These are phyloP conservation scores for Closterium sp. DNA, from an alignment of 139 green algal species.

Conservation along the genomic window DNA sequence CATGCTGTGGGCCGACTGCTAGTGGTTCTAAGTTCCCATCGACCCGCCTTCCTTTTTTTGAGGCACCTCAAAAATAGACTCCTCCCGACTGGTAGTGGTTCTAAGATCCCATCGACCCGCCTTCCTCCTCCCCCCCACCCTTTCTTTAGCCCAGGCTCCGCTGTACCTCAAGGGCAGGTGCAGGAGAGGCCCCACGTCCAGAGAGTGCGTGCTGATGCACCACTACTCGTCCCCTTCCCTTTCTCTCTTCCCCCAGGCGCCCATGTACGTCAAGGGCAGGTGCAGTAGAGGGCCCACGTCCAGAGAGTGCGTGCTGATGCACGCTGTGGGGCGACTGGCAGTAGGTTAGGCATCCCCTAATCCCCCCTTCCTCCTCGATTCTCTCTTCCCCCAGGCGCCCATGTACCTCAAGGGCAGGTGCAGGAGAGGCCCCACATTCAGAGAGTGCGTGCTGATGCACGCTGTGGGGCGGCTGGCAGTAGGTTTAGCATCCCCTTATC, in stretches of 20 bases:
- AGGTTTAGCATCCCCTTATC: slow-evolving; percentile 34
- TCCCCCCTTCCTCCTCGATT: neutral
- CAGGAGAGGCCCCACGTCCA: slow-evolving; percentile 72
- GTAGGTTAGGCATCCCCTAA: slow-evolving; percentile 14
- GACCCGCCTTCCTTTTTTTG: slow-evolving; percentile 10
- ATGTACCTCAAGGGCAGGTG: slow-evolving; percentile 69
- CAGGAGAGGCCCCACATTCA: slow-evolving; percentile 72
- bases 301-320: slow-evolving; percentile 76
- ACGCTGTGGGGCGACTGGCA: slow-evolving; percentile 64
- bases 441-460: slow-evolving; percentile 79
- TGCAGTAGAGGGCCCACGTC: slow-evolving; percentile 74
- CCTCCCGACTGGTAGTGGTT: too few species aligned
- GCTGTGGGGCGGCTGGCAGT: slow-evolving; percentile 63
- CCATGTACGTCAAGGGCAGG: slow-evolving; percentile 68
- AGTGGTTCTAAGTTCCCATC: slow-evolving; percentile 6
- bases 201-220: too few species aligned
- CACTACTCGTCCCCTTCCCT: too few species aligned
- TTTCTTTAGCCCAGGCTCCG: slow-evolving; percentile 46
- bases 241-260: slow-evolving; percentile 47
- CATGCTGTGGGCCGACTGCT: slow-evolving; percentile 69
- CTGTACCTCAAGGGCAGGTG: slow-evolving; percentile 68
- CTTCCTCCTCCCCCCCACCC: neutral
- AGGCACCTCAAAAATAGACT: too few species aligned
- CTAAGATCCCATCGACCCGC: slow-evolving; percentile 13
- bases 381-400: slow-evolving; percentile 44